These are phyloP conservation scores for Fusarium heterosporum DNA, from an alignment of 2,329 filamentous ascomycete genomes.

Conservation along the genomic window DNA sequence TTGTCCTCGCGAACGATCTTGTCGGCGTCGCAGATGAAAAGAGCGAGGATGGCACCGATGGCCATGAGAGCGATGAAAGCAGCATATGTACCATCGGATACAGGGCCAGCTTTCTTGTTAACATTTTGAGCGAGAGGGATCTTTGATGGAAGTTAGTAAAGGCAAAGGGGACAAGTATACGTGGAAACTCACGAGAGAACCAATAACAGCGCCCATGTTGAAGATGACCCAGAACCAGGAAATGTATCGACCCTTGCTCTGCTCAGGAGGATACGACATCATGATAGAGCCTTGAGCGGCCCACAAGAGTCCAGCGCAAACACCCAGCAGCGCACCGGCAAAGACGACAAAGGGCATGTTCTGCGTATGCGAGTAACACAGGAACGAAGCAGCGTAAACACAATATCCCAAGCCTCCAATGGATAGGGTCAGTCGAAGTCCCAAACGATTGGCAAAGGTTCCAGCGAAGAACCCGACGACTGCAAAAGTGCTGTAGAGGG, in stretches of 20 bases:
- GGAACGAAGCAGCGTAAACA: constrained; percentile 77
- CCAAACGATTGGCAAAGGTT: constrained; percentile 81
- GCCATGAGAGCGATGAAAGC: constrained; percentile 62
- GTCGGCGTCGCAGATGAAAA: constrained; percentile 61
- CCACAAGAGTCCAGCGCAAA: constrained; percentile 85
- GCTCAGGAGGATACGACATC: constrained; percentile 88
- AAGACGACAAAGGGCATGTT: constrained; percentile 81
- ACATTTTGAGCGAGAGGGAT: constrained; percentile 82
- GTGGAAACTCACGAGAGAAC: constrained; percentile 66
- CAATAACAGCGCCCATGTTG: constrained; percentile 90
- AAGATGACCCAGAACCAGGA: constrained; percentile 96
- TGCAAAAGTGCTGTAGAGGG: constrained; percentile 78
- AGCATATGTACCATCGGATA: constrained; percentile 63
- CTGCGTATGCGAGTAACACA: constrained; percentile 75
- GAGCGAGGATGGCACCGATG: constrained; percentile 60
- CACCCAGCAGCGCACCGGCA: constrained; percentile 78
- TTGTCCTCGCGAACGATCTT: constrained; percentile 56
- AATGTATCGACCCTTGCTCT: constrained; percentile 88
- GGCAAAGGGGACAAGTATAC: not conserved
- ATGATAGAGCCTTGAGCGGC: constrained; percentile 86
- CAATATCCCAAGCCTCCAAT: constrained; percentile 83
- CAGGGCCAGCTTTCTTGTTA: constrained; percentile 62
- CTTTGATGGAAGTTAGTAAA: constrained; percentile 35
- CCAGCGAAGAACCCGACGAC: constrained; percentile 77
- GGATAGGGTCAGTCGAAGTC: constrained; percentile 74